phyloP scores from a whole-genome alignment of 371 early-diverging fungal genomes.

The Syncephalis plumigaleata region DNA sequence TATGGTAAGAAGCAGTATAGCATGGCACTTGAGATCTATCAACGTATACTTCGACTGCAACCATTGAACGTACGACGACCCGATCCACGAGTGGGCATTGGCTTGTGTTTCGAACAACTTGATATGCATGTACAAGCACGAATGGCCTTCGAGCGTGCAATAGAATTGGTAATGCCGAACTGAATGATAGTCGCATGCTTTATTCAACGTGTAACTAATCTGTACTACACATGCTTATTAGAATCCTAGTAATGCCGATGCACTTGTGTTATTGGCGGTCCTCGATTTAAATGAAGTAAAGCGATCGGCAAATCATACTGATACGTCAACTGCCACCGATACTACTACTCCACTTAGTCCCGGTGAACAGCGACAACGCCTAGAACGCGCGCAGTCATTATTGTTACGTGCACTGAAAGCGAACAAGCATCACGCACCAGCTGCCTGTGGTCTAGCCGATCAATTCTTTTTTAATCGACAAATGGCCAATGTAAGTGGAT shows the following conservation, averaged over 20 bases:
- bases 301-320: slow-evolving; percentile 1
- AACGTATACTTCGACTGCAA: slow-evolving; percentile 37
- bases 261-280: slow-evolving; percentile 48
- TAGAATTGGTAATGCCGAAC: slow-evolving; percentile 26
- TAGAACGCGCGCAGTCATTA: slow-evolving; percentile 18
- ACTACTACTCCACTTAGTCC: slow-evolving; percentile 11
- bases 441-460: slow-evolving; percentile 31
- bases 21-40: slow-evolving; percentile 48
- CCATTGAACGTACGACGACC: slow-evolving; percentile 27
- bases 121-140: slow-evolving; percentile 49
- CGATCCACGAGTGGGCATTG: slow-evolving; percentile 75
- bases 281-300: slow-evolving; percentile 62
- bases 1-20: slow-evolving; percentile 33
- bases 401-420: slow-evolving; percentile 21
- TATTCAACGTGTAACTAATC: no score
- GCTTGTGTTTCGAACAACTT: slow-evolving; percentile 62
- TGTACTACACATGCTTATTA: no score
- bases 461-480: slow-evolving; percentile 28
- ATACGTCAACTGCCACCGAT: no score
- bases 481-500: slow-evolving; percentile 18
- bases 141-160: slow-evolving; percentile 46
- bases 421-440: slow-evolving; percentile 14
- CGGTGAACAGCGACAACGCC: slow-evolving; percentile 12
- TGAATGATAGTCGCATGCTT: no score
- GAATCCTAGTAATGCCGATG: slow-evolving; percentile 37